Percentiles rank a stretch among this genome's conserved stretches.
These are phyloP conservation scores for Salix viminalis DNA, from an alignment of 345 rosid species.

Conservation along the genomic window DNA sequence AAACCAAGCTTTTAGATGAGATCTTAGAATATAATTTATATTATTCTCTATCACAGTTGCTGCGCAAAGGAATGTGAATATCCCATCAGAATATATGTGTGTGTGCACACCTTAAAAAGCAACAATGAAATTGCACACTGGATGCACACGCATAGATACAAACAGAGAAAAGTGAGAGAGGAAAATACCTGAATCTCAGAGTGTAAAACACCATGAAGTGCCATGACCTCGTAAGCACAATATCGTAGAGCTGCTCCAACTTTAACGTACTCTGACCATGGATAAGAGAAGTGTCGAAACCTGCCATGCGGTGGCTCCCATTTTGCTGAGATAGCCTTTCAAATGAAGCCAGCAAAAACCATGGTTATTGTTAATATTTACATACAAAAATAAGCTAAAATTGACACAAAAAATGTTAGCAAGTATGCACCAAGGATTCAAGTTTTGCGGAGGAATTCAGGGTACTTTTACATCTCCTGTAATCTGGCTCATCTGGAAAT, in stretches of 20 bases:
- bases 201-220: conserved; percentile 66
- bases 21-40: no score
- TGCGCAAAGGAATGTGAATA: conserved; percentile 23
- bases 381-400: neutral
- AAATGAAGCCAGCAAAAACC: conserved; percentile 9
- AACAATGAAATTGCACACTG: neutral
- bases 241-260: conserved; percentile 56
- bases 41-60: neutral
- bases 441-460: conserved; percentile 51
- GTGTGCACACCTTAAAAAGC: neutral
- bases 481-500: conserved; percentile 63
- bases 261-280: conserved; percentile 68
- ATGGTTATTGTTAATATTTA: conserved; percentile 1
- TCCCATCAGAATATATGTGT: conserved; percentile 6
- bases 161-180: neutral
- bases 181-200: conserved; percentile 60
- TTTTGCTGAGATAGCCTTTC: conserved; percentile 52
- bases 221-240: conserved; percentile 70
- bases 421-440: conserved; percentile 43
- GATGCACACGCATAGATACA: neutral
- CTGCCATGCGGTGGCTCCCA: conserved; percentile 81
- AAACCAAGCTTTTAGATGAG: no score
- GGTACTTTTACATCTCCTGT: conserved; percentile 39
- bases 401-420: neutral
- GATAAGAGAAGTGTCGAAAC: conserved; percentile 52